phyloP scores from a whole-genome alignment of 2,329 filamentous ascomycete species.

The Teratosphaeria zuluensis region DNA sequence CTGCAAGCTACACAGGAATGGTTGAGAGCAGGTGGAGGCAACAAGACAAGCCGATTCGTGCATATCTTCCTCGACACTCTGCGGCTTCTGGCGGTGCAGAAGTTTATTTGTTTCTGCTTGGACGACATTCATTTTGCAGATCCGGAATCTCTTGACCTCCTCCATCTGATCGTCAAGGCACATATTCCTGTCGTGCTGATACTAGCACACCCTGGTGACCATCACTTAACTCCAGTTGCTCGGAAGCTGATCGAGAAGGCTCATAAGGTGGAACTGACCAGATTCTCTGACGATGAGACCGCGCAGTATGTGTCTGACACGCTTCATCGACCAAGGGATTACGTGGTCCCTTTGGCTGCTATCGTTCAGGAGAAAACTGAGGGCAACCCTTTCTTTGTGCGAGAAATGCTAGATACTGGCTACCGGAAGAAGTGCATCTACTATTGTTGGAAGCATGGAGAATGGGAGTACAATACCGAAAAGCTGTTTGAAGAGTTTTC shows the following conservation, averaged over 20 bases:
- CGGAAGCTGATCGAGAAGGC: constrained; percentile 31
- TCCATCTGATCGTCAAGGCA: constrained; percentile 67
- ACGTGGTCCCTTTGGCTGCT: constrained; percentile 66
- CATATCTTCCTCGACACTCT: constrained; percentile 83
- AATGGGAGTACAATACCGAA: constrained; percentile 80
- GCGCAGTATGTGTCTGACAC: constrained; percentile 74
- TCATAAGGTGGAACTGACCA: constrained; percentile 61
- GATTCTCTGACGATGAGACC: constrained; percentile 70
- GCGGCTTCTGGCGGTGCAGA: constrained; percentile 69
- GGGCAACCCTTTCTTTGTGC: constrained; percentile 84
- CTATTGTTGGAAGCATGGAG: constrained; percentile 75
- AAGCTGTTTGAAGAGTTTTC: constrained; percentile 77
- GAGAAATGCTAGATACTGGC: constrained; percentile 81
- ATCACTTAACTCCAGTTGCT: constrained; percentile 28
- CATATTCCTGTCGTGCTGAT: constrained; percentile 75
- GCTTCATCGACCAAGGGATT: constrained; percentile 60
- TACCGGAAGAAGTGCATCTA: constrained; percentile 80
- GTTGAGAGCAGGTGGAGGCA: constrained; percentile 35
- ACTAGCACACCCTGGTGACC: constrained; percentile 49
- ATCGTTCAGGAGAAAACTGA: constrained; percentile 82
- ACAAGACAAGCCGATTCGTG: constrained; percentile 61
- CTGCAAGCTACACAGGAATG: constrained; percentile 33
- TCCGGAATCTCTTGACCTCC: constrained; percentile 73
- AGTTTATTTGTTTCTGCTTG: constrained; percentile 78
- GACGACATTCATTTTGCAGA: constrained; percentile 91